Evolutionary conservation across 345 rosid species (phyloP), one percentile per base, ranked within the genome.

Genomic region (Gossypium rotundifolium): DNA sequence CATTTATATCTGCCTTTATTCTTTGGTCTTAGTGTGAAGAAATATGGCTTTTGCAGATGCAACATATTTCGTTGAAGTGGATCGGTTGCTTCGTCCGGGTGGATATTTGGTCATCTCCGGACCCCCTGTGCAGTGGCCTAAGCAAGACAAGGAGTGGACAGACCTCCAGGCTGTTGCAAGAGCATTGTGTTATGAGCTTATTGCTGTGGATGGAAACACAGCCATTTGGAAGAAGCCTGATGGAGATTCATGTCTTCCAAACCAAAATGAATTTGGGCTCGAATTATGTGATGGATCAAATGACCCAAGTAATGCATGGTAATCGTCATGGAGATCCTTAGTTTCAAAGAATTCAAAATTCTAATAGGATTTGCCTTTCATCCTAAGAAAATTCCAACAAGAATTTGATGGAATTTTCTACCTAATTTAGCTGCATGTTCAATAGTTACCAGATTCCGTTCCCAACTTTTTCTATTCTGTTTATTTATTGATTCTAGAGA

Each of bases 41-140:
- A 74, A 65, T 71, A 70, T 83, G 72, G 72, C 44, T 52, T 83
- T 69, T 83, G 83, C 84, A 93, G 98, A 96, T 91, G 94, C 96
- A 65, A 86, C 96, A 63, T 96, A 96, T 84, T 89, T 96, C 77
- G 76, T 91, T 53, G 99, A 93, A 84, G 99, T 96, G 73, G 94
- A 93, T 86, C 83, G 95, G 25, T 73, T 96, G 71, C 90, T 96
- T 74, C 91, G 99, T 59, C 97, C 97, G 18, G 99, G 93, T 63
- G 99, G 99, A 54, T 93, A 91, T 79, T 78, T 93, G 69, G 93
- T 96, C 77, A 93, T 93, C 78, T 96, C 99, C 70, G 99, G 99
- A 25, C 99, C 99, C 71, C 99, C 99, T 51, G 98, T 96, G n/a
- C 96, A 89, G 81, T 96, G 96, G 99, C 84, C 97, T 76, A 96